Conservation (phyloP, 139 green algal genomes). For the Chlorella sorokiniana region DNA sequence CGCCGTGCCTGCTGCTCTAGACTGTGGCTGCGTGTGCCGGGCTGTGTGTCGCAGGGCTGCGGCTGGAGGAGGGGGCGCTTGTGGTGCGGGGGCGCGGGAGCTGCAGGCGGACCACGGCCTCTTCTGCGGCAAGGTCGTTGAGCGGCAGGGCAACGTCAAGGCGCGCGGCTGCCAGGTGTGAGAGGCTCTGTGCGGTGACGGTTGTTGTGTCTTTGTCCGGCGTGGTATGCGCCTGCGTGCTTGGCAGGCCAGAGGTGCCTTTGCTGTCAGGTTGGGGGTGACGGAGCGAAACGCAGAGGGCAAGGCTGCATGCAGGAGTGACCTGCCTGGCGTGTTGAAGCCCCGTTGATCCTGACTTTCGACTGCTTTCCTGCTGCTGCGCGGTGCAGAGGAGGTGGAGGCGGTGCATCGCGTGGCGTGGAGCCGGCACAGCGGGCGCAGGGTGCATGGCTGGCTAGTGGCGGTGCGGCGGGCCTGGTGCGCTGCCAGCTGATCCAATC, state of each 20-base stretch:
- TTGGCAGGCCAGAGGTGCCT: no score
- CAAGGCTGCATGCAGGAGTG: no score
- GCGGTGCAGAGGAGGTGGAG: slow-evolving; percentile 19
- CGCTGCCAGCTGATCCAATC: slow-evolving; percentile 20
- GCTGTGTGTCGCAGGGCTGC: slow-evolving; percentile 31
- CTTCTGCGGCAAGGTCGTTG: slow-evolving; percentile 7
- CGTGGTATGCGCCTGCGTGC: no score
- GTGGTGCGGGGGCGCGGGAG: not conserved
- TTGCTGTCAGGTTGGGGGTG: no score
- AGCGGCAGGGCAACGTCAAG: slow-evolving; percentile 9
- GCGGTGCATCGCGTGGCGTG: slow-evolving; percentile 38
- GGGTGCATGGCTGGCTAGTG: slow-evolving; percentile 29
- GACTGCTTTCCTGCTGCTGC: not conserved
- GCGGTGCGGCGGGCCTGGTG: slow-evolving; percentile 35
- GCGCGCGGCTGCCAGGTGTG: slow-evolving; percentile 16
- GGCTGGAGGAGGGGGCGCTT: slow-evolving; percentile 11
- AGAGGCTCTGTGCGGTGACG: not conserved
- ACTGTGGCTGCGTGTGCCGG: no score
- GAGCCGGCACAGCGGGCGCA: not conserved
- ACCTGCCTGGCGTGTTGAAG: not conserved
- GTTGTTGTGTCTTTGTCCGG: no score
- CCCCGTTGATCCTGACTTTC: not conserved
- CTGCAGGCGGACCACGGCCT: slow-evolving; percentile 21
- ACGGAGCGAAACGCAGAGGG: no score
- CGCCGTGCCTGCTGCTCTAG: no score